Evolutionary conservation across 176 grass and related monocot species (phyloP).

Genomic region (Phragmites australis): DNA sequence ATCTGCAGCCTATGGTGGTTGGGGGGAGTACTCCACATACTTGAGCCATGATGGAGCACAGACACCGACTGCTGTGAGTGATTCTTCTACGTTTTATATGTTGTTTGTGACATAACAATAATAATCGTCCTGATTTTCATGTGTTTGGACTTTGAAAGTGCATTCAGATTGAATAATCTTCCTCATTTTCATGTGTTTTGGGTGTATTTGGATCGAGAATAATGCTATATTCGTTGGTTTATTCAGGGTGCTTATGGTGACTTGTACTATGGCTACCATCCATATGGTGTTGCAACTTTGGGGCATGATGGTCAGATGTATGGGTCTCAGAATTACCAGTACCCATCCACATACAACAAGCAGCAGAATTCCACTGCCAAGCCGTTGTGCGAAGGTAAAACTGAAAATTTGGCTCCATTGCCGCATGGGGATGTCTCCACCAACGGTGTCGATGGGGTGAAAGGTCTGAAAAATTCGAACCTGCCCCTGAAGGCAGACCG

Average conservation of each 20-base stretch:
- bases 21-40: conserved; percentile 54
- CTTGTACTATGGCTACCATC: conserved; percentile 60
- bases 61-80: conserved; percentile 39
- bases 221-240: conserved; percentile 9
- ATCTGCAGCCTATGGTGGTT: conserved; percentile 56
- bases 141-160: neutral
- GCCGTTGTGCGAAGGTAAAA: conserved; percentile 38
- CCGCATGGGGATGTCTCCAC: conserved; percentile 34
- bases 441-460: conserved; percentile 14
- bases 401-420: neutral
- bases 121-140: neutral
- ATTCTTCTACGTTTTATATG: neutral
- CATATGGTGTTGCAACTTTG: conserved; percentile 48
- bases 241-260: conserved; percentile 64
- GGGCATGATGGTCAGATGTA: conserved; percentile 58
- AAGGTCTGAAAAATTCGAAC: conserved; percentile 22
- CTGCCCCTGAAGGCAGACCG: conserved; percentile 25
- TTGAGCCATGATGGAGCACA: conserved; percentile 48
- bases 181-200: neutral
- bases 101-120: neutral
- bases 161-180: neutral
- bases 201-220: neutral
- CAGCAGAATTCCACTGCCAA: conserved; percentile 35
- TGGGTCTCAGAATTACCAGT: conserved; percentile 61
- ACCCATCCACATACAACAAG: conserved; percentile 46